Evolutionary conservation across 257 asterid genomes (phyloP), one percentile per base, ranked within the genome.

Genomic region (Fraxinus americana): DNA sequence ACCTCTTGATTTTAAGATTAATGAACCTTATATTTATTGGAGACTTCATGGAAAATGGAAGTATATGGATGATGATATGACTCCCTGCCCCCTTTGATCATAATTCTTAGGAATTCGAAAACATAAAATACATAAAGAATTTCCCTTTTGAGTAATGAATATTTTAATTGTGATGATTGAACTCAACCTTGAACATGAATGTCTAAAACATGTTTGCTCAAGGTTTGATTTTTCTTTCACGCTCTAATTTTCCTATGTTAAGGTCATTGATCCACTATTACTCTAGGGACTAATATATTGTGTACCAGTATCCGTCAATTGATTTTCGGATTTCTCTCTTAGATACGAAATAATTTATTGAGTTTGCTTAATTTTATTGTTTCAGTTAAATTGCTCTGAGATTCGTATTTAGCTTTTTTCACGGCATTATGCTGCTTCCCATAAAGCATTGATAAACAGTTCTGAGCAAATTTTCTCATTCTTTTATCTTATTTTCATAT

Each of bases 401-500:
- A 54, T 70, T 38, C 48, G 19, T 35, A 5, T 35, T 35, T 19
- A 69, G 73, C 39, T 68, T 67, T 50, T 73, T 54, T 16, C 12
- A 11, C 38, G 14, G 10, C 38, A 39, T 35, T 57, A 30, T 73
- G 66, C 21, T 39, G 35, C 27, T 75, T 14, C 17, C 16, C 32
- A 21, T 21, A 32, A 71, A 19, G 17, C 41, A 36, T 52, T 39
- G 38, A 66, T 70, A 25, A 29, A 66, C 23, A n/a, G 69, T 30
- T 21, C 11, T 38, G 30, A 38, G 59, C 27, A 36, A 70, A 63
- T 69, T 74, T n/a, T 36, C 70, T 74, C 2, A 23, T 36, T 73
- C 78, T 43, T 71, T 76, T 63, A 14, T 38, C 34, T 34, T 45
- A 4, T 13, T 74, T 48, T 78, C 21, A 7, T 65, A 19, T 74